Base-by-base conservation (phyloP, 345 rosid species). In the Moringa oleifera region DNA sequence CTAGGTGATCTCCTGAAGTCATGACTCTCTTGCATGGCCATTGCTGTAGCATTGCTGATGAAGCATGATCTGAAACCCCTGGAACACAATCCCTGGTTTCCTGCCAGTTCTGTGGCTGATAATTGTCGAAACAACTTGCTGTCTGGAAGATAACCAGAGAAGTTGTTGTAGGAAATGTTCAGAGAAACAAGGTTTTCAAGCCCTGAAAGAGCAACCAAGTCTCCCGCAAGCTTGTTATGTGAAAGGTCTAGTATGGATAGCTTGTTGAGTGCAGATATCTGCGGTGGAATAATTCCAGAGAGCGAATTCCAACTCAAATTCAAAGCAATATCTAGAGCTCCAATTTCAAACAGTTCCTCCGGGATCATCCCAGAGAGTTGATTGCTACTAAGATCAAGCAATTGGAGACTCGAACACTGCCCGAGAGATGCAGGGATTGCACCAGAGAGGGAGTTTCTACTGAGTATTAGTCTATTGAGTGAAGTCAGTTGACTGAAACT, bases 131-230 rank as follows among this genome's bases (percentile, higher is more conserved):
- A 88, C 25, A 88, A 68, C 76, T 85, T 79, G 57, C 72, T 85
- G 60, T 85, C 89, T 8, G 91, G 91, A 51, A 88, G 91, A 77
- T 67, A 88, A n/a, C 91, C 91, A 0, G 82, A 74, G 75, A 93
- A 82, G 66, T 87, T 80, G 71, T 93, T 93, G 83, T 86, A 78
- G 28, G 97, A 93, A 57, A 88, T 79, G 67, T 88, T 88, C 28
- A 85, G 23, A 59, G 91, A 88, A 55, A 85, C 87, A 1, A 88
- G 83, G 77, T 88, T 85, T n/a, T 81, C 85, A 19, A 88, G 62
- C 18, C 69, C 75, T 0, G 83, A 75, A 16, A 85, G 65, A 25
- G 68, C 72, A 58, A 72, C n/a, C 57, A 88, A 79, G 61, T 88
- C 78, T 6, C 91, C 91, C 24, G 75, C 73, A 59, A 88, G 84